Percentiles rank a stretch among this genome's conserved stretches.
phyloP scores from a whole-genome alignment of 805 yeast species.

The Ogataea ramenticola region DNA sequence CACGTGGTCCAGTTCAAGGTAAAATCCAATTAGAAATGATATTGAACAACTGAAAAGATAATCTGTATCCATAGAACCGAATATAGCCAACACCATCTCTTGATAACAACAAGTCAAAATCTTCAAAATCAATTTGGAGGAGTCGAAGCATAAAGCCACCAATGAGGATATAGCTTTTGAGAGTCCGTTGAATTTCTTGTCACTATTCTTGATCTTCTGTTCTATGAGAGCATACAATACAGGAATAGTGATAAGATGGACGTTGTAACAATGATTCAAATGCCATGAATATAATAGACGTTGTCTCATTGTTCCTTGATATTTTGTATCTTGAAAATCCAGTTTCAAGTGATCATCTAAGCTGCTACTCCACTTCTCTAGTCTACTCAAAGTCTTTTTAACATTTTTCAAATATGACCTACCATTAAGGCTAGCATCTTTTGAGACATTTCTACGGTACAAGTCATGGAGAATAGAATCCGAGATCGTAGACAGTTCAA shows the following conservation, averaged over 20 bases:
- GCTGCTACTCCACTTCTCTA: slow-evolving; percentile 16
- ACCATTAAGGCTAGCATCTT: slow-evolving; percentile 1
- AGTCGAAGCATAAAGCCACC: slow-evolving; percentile 18
- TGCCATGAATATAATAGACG: slow-evolving; percentile 18
- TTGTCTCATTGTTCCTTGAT: slow-evolving; percentile 3
- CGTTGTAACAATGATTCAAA: slow-evolving; percentile 19
- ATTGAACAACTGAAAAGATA: slow-evolving; percentile 19
- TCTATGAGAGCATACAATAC: slow-evolving; percentile 17
- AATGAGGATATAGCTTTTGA: slow-evolving; percentile 12
- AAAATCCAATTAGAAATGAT: slow-evolving; percentile 19
- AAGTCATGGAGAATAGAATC: background rate
- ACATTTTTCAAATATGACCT: slow-evolving; percentile 6
- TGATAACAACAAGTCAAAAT: slow-evolving; percentile 12
- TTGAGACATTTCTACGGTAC: background rate
- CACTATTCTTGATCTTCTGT: slow-evolving; percentile 1
- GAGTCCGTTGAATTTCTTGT: background rate
- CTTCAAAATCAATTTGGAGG: slow-evolving; percentile 17
- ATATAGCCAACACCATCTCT: slow-evolving; percentile 16
- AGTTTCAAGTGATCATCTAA: slow-evolving; percentile 11
- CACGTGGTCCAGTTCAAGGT: slow-evolving; percentile 9
- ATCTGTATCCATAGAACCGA: slow-evolving; percentile 23
- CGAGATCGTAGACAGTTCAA: background rate
- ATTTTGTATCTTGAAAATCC: slow-evolving; percentile 5
- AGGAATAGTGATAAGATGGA: slow-evolving; percentile 21
- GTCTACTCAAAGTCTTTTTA: slow-evolving; percentile 13